phyloP scores from a whole-genome alignment of 371 early-diverging fungal genomes.

The Mortierella sp. region DNA sequence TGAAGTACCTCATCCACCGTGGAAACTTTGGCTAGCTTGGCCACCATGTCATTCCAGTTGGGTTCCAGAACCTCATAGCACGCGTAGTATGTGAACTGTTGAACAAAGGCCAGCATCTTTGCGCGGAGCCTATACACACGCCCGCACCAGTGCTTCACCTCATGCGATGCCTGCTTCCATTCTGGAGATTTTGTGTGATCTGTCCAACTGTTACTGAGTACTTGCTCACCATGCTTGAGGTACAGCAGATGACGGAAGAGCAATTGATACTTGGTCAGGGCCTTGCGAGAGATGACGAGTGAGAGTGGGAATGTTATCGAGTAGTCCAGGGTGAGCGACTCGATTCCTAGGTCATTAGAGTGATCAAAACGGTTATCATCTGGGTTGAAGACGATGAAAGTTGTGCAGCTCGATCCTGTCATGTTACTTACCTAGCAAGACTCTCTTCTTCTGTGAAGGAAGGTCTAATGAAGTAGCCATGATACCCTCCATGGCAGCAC shows the following conservation, averaged over 20 bases:
- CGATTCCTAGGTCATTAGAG: constrained; percentile 64
- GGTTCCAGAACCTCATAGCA: constrained; percentile 92
- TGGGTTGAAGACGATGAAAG: too few species aligned
- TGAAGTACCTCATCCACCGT: constrained; percentile 91
- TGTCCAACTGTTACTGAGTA: constrained; percentile 80
- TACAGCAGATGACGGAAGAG: constrained; percentile 89
- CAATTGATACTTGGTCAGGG: constrained; percentile 90
- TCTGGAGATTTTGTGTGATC: constrained; percentile 56
- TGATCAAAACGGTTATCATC: too few species aligned
- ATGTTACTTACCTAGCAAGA: constrained; percentile 16
- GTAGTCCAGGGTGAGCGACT: constrained; percentile 81
- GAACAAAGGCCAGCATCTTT: constrained; percentile 86
- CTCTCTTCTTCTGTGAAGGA: constrained; percentile 16
- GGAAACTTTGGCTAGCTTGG: constrained; percentile 65
- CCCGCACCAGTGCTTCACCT: constrained; percentile 66
- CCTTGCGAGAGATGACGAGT: constrained; percentile 84
- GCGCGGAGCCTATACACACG: constrained; percentile 76
- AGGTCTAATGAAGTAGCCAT: constrained; percentile 13
- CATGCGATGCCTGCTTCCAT: constrained; percentile 49
- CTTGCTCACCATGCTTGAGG: constrained; percentile 87
- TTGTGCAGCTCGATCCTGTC: too few species aligned
- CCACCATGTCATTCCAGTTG: constrained; percentile 78
- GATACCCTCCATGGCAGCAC: constrained; percentile 35
- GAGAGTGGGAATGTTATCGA: constrained; percentile 88
- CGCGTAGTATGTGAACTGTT: constrained; percentile 88